Conservation (phyloP, 768 basidiomycete species). For the Pleurotus sapidus region DNA sequence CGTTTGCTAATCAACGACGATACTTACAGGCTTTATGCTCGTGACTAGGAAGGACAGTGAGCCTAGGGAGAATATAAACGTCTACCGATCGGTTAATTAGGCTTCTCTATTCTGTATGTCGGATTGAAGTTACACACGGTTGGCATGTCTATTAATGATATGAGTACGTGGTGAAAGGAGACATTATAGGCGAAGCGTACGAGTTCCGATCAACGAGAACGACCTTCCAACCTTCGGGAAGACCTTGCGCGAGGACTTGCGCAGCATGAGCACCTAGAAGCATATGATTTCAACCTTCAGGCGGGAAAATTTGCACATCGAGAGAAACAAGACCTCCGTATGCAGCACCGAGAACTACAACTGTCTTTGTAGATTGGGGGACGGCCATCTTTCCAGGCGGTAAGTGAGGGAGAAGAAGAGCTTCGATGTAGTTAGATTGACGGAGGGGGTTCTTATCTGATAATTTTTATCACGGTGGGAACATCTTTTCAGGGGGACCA, state of each 20-base stretch:
- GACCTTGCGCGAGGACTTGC: constrained; percentile 41
- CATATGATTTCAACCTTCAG: constrained; percentile 6
- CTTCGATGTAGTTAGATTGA: too few species aligned
- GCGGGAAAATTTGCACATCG: neutral
- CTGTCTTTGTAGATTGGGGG: constrained; percentile 22
- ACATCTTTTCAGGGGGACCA: neutral
- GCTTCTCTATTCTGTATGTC: neutral
- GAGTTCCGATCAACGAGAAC: constrained; percentile 60
- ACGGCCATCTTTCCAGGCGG: neutral
- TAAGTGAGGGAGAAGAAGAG: neutral
- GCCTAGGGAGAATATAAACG: constrained; percentile 57
- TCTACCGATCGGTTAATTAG: constrained; percentile 24
- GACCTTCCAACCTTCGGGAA: constrained; percentile 53
- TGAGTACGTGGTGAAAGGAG: neutral
- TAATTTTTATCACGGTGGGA: constrained; percentile 1
- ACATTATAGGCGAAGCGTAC: constrained; percentile 27
- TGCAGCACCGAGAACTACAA: constrained; percentile 53
- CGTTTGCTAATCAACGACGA: neutral
- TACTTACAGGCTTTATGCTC: constrained; percentile 63
- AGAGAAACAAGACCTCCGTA: constrained; percentile 43
- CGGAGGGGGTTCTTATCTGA: constrained; percentile 1
- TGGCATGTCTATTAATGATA: constrained; percentile 35
- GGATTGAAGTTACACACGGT: constrained; percentile 28
- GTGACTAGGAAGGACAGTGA: constrained; percentile 54
- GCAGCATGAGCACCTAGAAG: constrained; percentile 45